Conservation (phyloP, 257 asterid species). For the Lavandula angustifolia region DNA sequence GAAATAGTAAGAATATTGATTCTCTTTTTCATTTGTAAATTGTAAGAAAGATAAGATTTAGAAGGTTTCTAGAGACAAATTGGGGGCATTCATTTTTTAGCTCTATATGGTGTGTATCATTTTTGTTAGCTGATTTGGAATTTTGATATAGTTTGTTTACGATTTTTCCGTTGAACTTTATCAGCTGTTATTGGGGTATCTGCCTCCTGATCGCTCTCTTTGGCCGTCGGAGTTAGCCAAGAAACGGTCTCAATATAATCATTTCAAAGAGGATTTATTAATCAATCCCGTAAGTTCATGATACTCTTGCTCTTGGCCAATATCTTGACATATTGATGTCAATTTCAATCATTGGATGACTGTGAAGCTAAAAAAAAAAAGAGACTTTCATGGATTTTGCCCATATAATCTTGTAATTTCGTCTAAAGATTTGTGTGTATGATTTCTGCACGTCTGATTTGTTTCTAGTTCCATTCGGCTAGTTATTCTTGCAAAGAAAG, state of each 20-base stretch:
- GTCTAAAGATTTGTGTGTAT: not conserved
- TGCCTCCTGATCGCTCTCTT: constrained; percentile 74
- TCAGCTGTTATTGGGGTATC: constrained; percentile 88
- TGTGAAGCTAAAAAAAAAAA: constrained; percentile 13
- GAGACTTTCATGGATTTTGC: not conserved
- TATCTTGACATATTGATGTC: constrained; percentile 12
- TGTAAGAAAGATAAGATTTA: not conserved
- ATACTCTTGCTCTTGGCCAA: constrained; percentile 1
- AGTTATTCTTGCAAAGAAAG: not conserved
- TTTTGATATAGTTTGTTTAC: constrained; percentile 11
- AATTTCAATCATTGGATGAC: constrained; percentile 7
- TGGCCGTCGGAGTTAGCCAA: constrained; percentile 92
- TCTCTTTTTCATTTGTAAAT: constrained; percentile 3
- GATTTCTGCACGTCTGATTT: constrained; percentile 3
- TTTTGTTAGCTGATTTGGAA: constrained; percentile 11
- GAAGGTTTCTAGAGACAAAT: not conserved
- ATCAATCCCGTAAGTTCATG: constrained; percentile 85
- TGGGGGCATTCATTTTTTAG: not conserved
- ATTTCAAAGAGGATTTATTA: constrained; percentile 86
- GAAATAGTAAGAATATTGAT: not conserved
- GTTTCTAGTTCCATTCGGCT: not conserved
- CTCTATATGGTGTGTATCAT: not conserved
- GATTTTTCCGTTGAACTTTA: constrained; percentile 27
- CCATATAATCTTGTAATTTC: constrained; percentile 2
- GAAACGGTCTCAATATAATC: constrained; percentile 83